Evolutionary conservation across 2,329 filamentous ascomycete genomes (phyloP), one percentile per base, ranked within the genome.

Genomic region (Phyllosticta citrichinensis): DNA sequence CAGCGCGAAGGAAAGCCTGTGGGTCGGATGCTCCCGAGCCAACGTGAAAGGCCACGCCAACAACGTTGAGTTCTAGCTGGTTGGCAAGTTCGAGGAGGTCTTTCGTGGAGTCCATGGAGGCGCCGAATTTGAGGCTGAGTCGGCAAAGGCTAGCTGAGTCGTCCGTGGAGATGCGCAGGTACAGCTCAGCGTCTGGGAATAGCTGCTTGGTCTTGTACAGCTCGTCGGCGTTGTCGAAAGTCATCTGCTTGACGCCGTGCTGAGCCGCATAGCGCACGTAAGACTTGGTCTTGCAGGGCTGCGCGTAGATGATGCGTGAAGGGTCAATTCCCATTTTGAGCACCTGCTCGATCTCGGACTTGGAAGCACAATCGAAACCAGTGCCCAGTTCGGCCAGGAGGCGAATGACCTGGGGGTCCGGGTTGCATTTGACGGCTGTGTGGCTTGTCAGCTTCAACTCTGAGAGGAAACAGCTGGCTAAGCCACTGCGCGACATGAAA

Each of bases 241-340:
- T 99, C 93, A 99, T 97, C 81, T 96, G 90, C 79, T 89, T 93
- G 73, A 99, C 94, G 67, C 88, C 88, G 66, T 87, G 81, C 72
- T 85, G 83, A 70, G 88, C 86, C 65, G 95, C 94, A 71, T 92
- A 96, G 71, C 92, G 91, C 64, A 99, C 83, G 75, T 97, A 97
- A 55, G 93, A 97, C 79, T 94, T 96, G 70, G 94, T 99, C 86
- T 99, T 99, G 88, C 94, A 97, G 61, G 94, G 94, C 79, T 99
- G 94, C 56, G 94, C 94, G 73, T 97, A 99, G 78, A 99, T 97
- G 80, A 99, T 95, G 74, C 93, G 91, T 66, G 86, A 84, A 12
- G 94, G 89, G 71, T 89, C 87, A 66, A 96, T 83, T 68, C 91
- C 92, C 74, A 92, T 83, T 70, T 83, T 81, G 59, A 97, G 81